Percentiles rank a stretch among this genome's conserved stretches.
These are phyloP conservation scores for Apiospora aurea DNA, from an alignment of 2,329 filamentous ascomycete genomes.

Conservation along the genomic window DNA sequence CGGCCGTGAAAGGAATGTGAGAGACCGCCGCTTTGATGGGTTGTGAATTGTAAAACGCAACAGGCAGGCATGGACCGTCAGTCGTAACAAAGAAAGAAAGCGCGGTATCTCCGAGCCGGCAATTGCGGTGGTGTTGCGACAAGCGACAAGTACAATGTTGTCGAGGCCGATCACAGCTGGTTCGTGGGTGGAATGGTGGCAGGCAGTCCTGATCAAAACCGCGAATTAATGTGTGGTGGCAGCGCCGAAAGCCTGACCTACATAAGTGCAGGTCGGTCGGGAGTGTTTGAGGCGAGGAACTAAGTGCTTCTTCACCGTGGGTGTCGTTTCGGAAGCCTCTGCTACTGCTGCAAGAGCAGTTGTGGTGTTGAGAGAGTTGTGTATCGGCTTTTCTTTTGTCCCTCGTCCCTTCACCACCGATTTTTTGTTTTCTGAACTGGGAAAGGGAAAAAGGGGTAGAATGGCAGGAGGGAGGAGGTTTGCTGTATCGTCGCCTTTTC, in stretches of 20 bases:
- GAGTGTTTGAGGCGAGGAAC: background rate
- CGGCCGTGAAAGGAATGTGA: conserved; percentile 17
- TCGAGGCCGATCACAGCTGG: background rate
- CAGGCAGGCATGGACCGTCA: conserved; percentile 7
- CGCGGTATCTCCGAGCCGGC: background rate
- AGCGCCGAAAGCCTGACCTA: conserved; percentile 17
- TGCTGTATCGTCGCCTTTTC: conserved; percentile 17
- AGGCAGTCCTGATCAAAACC: conserved; percentile 4
- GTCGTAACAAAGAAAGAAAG: conserved; percentile 14
- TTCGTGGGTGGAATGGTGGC: background rate
- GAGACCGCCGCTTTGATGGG: conserved; percentile 9
- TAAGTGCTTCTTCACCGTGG: conserved; percentile 15
- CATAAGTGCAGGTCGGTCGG: conserved; percentile 17
- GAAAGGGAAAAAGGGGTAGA: conserved; percentile 9
- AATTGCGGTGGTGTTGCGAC: background rate
- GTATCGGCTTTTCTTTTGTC: background rate
- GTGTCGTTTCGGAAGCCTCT: conserved; percentile 7
- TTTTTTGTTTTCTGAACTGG: conserved; percentile 1
- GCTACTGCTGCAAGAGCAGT: conserved; percentile 13
- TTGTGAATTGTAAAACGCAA: conserved; percentile 11
- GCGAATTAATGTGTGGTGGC: conserved; percentile 9
- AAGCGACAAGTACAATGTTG: background rate
- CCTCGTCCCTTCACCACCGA: conserved; percentile 15
- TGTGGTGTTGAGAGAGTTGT: background rate
- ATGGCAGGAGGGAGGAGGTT: conserved; percentile 16